Evolutionary conservation across 345 rosid genomes (phyloP).

Genomic region (Ceriops decandra): DNA sequence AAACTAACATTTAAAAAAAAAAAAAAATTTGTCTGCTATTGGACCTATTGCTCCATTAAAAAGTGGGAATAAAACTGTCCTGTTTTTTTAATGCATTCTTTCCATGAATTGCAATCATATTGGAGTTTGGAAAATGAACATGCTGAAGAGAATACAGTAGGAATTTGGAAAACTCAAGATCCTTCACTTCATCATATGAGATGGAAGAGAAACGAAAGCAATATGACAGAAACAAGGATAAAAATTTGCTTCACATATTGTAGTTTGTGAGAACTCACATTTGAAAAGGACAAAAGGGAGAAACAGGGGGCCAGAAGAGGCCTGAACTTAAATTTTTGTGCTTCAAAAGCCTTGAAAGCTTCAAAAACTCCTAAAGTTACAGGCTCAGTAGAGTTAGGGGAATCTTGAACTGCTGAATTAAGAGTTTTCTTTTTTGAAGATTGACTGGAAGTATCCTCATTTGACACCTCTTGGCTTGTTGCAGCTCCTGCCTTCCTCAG

Average conservation of each 20-base stretch:
- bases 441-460: conserved; percentile 35
- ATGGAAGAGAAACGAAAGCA: neutral
- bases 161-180: neutral
- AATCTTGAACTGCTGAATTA: conserved; percentile 29
- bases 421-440: conserved; percentile 28
- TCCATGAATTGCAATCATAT: neutral
- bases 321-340: conserved; percentile 76
- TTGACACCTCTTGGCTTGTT: conserved; percentile 47
- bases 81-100: neutral
- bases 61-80: neutral
- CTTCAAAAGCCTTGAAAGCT: conserved; percentile 45
- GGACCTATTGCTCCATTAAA: no score
- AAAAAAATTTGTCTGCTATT: no score
- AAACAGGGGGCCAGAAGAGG: conserved; percentile 58
- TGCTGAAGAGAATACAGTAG: neutral
- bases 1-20: no score
- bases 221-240: neutral
- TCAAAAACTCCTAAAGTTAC: conserved; percentile 54
- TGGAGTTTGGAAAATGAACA: neutral
- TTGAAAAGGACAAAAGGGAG: conserved; percentile 55
- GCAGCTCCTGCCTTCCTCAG: conserved; percentile 47
- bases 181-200: neutral
- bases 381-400: conserved; percentile 31
- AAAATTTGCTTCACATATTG: neutral
- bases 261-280: conserved; percentile 37